A percentile compares a stretch with the other conserved stretches of the same genome.
phyloP scores from a whole-genome alignment of 306 rosid species.

The Styphnolobium japonicum region DNA sequence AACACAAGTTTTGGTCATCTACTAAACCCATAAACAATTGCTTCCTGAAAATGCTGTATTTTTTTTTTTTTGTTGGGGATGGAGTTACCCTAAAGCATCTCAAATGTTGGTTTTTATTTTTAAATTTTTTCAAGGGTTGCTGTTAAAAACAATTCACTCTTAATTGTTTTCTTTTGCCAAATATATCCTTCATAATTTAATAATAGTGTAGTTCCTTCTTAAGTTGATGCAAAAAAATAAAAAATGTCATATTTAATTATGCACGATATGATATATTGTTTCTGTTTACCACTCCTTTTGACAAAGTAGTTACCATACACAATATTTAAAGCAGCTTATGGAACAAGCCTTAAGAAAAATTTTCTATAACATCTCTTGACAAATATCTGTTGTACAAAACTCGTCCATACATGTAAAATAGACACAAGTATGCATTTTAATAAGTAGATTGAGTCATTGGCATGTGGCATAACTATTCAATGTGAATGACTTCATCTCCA shows the following conservation, averaged over 20 bases:
- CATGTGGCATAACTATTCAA: not conserved
- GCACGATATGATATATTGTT: not conserved
- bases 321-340: not conserved
- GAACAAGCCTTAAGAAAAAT: too few relatives aligned
- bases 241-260: not conserved
- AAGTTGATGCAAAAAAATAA: not conserved
- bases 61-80: not conserved
- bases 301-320: not conserved
- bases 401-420: not conserved
- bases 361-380: not conserved
- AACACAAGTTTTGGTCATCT: not conserved
- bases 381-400: not conserved
- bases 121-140: not conserved
- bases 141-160: not conserved
- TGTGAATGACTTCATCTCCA: conserved; percentile 2
- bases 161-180: not conserved
- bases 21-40: not conserved
- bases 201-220: not conserved
- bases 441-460: not conserved
- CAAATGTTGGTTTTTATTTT: not conserved
- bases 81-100: not conserved
- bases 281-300: not conserved
- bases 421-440: not conserved
- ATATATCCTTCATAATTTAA: not conserved
- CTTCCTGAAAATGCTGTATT: not conserved